phyloP scores from a whole-genome alignment of 345 rosid species.

The Eucalyptus tenuipes region DNA sequence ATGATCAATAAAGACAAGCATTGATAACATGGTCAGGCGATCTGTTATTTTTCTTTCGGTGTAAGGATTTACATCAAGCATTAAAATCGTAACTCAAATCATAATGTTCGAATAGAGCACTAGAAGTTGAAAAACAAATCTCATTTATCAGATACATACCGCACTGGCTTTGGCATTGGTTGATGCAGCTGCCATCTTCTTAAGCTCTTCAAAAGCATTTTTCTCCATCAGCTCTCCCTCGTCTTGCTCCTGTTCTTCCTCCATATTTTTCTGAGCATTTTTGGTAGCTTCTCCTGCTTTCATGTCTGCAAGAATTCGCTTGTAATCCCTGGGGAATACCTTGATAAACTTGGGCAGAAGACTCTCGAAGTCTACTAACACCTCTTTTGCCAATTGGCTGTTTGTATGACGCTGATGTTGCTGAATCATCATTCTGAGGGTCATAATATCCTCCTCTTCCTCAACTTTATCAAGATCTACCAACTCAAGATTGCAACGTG shows the following conservation, averaged over 20 bases:
- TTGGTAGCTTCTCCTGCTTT: slow-evolving; percentile 41
- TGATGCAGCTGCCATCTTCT: slow-evolving; percentile 69
- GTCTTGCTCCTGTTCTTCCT: slow-evolving; percentile 46
- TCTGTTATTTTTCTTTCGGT: neutral
- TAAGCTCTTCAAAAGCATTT: slow-evolving; percentile 89
- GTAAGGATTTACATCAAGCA: neutral
- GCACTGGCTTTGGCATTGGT: slow-evolving; percentile 19
- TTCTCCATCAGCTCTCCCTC: slow-evolving; percentile 40
- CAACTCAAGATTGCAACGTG: slow-evolving; percentile 80
- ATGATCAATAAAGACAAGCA: neutral
- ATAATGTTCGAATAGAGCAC: neutral
- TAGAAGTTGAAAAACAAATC: neutral
- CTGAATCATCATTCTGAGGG: slow-evolving; percentile 91
- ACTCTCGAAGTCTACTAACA: slow-evolving; percentile 65
- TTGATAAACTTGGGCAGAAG: slow-evolving; percentile 74
- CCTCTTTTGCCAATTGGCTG: slow-evolving; percentile 83
- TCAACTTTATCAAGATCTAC: slow-evolving; percentile 96
- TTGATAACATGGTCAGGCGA: neutral
- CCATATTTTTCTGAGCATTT: slow-evolving; percentile 23
- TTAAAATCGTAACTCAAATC: neutral
- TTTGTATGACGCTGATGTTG: slow-evolving; percentile 90
- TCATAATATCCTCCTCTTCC: slow-evolving; percentile 82
- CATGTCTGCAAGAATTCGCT: slow-evolving; percentile 73
- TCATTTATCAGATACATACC: slow-evolving; percentile 11
- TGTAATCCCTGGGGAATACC: slow-evolving; percentile 97